Base-by-base conservation (phyloP, 768 basidiomycete genomes). In the Xerocomus spinulosus region DNA sequence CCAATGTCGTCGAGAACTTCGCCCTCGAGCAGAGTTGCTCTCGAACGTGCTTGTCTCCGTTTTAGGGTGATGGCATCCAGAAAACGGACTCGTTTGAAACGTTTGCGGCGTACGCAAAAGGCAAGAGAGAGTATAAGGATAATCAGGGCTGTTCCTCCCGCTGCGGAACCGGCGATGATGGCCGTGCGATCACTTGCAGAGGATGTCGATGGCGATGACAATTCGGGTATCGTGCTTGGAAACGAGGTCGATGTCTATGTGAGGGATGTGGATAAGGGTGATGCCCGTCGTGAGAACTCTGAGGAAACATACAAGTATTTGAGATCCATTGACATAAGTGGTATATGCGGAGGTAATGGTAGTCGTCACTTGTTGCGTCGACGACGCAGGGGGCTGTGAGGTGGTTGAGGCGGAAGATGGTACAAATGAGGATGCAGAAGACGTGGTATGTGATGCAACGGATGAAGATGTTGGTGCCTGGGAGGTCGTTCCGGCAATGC, bases 111-210 rank as follows among this genome's bases (percentile, higher is more conserved):
- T 42, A 67, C 66, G 17, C 55, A 62, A 50, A 76, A 77, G 3
- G 74, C 51, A 12, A 62, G 52, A 17, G 62, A 64, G 14, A 77
- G 65, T 18, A 58, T 12, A 3, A 71, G 20, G 38, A 74, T 61
- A 13, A 77, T 42, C 25, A 76, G 36, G 8, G 66, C 58, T 14
- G 71, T 65, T 9, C 59, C 68, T 2, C 67, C 74, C 5, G 68
- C 64, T 25, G 73, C 71, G 4, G 69, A 61, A 3, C 73, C 74
- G 3, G 70, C 74, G 25, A 77, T 75, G 33, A 73, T 62, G 32
- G 69, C 68, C 1, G 69, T 73, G 17, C 72, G 73, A 4, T 60
- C 36, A 21, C 40, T 46, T 20, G 52, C 29, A 2, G 51, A 47
- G 14, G 49, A 29, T 13, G 24, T n/a, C 25, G n/a, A 14, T 0